These are phyloP conservation scores for Firmiana major DNA, from an alignment of 345 rosid genomes.

Conservation along the genomic window DNA sequence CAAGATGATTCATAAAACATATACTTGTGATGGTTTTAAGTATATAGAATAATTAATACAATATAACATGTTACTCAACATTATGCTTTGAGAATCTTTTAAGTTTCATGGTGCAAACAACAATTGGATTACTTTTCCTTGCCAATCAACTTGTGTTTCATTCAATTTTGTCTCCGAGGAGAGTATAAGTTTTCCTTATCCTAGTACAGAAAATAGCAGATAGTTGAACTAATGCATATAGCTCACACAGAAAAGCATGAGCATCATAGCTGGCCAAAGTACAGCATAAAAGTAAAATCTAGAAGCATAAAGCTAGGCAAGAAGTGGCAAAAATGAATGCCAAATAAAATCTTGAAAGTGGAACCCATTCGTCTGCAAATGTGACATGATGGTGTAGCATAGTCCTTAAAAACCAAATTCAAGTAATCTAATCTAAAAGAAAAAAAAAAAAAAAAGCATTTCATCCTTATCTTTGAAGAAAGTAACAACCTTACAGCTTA, in stretches of 20 bases:
- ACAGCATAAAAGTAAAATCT: neutral
- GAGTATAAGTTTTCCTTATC: neutral
- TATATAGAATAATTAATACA: neutral
- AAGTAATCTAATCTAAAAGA: neutral
- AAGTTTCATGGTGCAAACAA: neutral
- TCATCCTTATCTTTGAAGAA: neutral
- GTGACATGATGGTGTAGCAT: neutral
- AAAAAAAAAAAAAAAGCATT: neutral
- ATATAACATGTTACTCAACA: neutral
- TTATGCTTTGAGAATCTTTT: neutral
- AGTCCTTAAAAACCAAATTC: neutral
- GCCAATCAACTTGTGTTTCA: neutral
- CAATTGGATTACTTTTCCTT: neutral
- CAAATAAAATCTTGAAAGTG: neutral
- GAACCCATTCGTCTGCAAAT: neutral
- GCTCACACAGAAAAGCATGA: neutral
- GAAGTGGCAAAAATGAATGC: neutral
- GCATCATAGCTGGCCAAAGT: neutral
- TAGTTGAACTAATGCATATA: neutral
- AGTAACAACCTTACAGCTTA: neutral
- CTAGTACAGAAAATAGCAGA: neutral
- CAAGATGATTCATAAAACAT: neutral
- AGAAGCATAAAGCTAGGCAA: neutral
- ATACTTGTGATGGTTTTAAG: neutral
- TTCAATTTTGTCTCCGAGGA: neutral